phyloP scores from a whole-genome alignment of 2,329 filamentous ascomycete genomes.

The Xylaria polymorpha region DNA sequence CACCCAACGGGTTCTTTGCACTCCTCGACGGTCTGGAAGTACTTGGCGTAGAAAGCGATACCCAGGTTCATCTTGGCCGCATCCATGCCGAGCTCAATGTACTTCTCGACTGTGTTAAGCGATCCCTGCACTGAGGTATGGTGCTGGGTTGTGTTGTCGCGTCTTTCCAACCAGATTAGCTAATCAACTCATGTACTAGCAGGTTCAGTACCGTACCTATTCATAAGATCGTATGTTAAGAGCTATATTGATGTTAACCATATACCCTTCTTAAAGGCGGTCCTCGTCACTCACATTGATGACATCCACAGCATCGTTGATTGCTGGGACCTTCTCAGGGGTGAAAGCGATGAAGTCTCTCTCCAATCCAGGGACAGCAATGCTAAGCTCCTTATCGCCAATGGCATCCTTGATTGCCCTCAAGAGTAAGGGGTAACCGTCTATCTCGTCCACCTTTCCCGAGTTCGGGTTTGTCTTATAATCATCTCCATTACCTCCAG shows the following conservation, averaged over 20 bases:
- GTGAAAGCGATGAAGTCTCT: constrained; percentile 77
- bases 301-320: constrained; percentile 70
- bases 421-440: constrained; percentile 71
- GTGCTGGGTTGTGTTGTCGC: constrained; percentile 72
- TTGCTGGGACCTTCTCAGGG: constrained; percentile 65
- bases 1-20: constrained; percentile 62
- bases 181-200: background rate
- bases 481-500: constrained; percentile 73
- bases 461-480: constrained; percentile 74
- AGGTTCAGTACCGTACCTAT: constrained; percentile 37
- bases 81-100: constrained; percentile 66
- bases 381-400: constrained; percentile 71
- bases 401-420: constrained; percentile 68
- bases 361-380: constrained; percentile 74
- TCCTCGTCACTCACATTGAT: constrained; percentile 62
- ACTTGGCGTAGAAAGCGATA: constrained; percentile 76
- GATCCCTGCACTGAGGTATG: constrained; percentile 72
- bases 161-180: constrained; percentile 70
- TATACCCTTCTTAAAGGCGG: no score
- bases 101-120: constrained; percentile 65
- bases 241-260: constrained; percentile 47
- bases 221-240: constrained; percentile 53
- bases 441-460: constrained; percentile 69
- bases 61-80: constrained; percentile 69
- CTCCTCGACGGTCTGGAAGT: constrained; percentile 63